A percentile compares a stretch with the other conserved stretches of the same genome.
Evolutionary conservation across 2,329 filamentous ascomycete species (phyloP).

Genomic region (Penicillium sp.): DNA sequence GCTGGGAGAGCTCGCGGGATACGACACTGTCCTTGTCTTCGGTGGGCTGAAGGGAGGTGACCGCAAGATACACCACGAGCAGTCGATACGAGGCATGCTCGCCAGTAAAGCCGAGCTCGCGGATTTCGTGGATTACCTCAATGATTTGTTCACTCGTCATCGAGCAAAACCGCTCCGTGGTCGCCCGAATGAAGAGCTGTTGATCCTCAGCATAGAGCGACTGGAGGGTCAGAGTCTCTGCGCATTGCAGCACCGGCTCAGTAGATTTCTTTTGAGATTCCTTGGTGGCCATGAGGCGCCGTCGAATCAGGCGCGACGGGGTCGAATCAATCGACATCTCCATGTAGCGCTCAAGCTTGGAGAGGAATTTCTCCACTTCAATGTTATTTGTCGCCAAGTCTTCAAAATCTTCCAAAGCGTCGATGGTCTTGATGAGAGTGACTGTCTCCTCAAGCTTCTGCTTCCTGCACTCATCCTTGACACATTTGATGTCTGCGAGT

Average conservation of each 20-base stretch:
- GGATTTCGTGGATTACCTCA: constrained; percentile 35
- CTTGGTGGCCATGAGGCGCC: constrained; percentile 37
- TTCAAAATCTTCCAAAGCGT: constrained; percentile 44
- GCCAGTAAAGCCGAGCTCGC: constrained; percentile 32
- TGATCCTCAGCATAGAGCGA: constrained; percentile 43
- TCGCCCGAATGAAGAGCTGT: constrained; percentile 39
- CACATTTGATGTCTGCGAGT: constrained; percentile 38
- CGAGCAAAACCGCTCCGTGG: constrained; percentile 36
- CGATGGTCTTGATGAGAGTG: constrained; percentile 40
- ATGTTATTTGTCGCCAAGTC: constrained; percentile 37
- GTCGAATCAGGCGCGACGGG: constrained; percentile 34
- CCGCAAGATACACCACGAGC: constrained; percentile 40
- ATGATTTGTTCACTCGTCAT: constrained; percentile 36
- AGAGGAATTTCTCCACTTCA: constrained; percentile 39
- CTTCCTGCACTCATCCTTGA: constrained; percentile 40
- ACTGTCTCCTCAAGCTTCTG: constrained; percentile 36
- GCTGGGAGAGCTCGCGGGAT: constrained; percentile 39
- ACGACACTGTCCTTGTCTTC: constrained; percentile 42
- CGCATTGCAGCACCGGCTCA: constrained; percentile 35
- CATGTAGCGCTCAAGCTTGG: constrained; percentile 40
- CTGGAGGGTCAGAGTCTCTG: constrained; percentile 38
- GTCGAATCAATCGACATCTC: constrained; percentile 37
- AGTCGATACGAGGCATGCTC: constrained; percentile 35
- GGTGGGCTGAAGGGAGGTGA: constrained; percentile 34
- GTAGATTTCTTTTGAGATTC: constrained; percentile 30